Conservation (phyloP, 352 stramenopile genomes). For the Phytophthora brassicae region DNA sequence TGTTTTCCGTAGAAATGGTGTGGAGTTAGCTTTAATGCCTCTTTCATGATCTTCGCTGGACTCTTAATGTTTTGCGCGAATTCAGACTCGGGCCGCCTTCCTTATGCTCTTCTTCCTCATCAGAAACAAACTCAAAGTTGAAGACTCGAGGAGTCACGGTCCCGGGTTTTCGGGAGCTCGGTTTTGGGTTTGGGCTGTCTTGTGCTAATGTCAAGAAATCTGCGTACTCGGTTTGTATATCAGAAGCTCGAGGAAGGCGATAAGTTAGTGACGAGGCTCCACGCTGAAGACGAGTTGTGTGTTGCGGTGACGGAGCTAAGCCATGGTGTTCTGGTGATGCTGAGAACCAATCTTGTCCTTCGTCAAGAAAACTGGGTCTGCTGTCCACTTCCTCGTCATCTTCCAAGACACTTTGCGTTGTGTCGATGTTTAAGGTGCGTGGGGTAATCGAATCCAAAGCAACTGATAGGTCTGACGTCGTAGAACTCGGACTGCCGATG, state of each 20-base stretch:
- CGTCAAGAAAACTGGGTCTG: conserved; percentile 11
- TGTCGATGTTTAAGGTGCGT: conserved; percentile 37
- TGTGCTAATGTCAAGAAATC: conserved; percentile 19
- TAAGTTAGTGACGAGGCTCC: conserved; percentile 17
- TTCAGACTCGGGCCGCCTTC: conserved; percentile 7
- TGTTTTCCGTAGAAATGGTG: conserved; percentile 5
- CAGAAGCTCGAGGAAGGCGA: conserved; percentile 1
- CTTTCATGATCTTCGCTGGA: conserved; percentile 9
- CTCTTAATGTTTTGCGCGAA: conserved; percentile 15
- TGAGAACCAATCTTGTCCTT: conserved; percentile 20
- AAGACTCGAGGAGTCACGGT: conserved; percentile 34
- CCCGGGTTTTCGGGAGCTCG: conserved; percentile 6
- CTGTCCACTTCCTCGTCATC: neutral
- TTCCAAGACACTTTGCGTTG: conserved; percentile 7
- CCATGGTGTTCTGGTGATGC: conserved; percentile 18
- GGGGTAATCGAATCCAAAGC: conserved; percentile 11
- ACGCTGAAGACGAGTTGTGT: conserved; percentile 2
- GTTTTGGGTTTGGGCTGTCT: neutral
- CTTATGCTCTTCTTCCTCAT: conserved; percentile 29
- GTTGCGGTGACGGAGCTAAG: conserved; percentile 14
- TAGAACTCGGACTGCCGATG: conserved; percentile 3
- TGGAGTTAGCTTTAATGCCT: conserved; percentile 26
- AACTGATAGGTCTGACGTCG: conserved; percentile 1
- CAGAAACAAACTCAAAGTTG: conserved; percentile 48
- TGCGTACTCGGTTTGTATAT: conserved; percentile 15